Conservation (phyloP, 2,329 filamentous ascomycete genomes). For the Stagonosporopsis cucurbitacearum region DNA sequence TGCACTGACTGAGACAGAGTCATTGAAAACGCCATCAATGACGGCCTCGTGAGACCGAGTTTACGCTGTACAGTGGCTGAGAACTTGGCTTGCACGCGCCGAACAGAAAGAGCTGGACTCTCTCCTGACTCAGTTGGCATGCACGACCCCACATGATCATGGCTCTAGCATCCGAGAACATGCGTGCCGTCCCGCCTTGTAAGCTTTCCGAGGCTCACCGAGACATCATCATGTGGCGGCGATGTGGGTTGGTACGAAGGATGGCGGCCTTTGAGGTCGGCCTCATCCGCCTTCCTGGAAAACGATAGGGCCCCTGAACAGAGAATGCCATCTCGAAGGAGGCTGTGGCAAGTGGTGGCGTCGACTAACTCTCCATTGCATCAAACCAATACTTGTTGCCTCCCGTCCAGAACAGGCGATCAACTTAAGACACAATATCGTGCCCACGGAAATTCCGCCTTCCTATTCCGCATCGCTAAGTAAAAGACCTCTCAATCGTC, state of each 20-base stretch:
- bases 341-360: conserved; percentile 1
- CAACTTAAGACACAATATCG: neutral
- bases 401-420: neutral
- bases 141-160: neutral
- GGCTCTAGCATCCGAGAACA: conserved; percentile 6
- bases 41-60: neutral
- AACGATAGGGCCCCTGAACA: neutral
- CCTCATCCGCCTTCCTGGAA: conserved; percentile 4
- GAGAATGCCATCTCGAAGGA: neutral
- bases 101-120: neutral
- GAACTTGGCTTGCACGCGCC: neutral
- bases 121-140: neutral
- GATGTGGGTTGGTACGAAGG: neutral
- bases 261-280: neutral
- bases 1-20: neutral
- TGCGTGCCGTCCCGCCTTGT: conserved; percentile 16
- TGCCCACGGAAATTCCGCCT: neutral
- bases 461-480: neutral
- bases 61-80: neutral
- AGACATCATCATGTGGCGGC: conserved; percentile 4
- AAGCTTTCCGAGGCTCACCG: neutral
- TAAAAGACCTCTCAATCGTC: neutral
- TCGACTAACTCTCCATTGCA: neutral
- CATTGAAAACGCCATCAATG: neutral
- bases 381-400: neutral